Evolutionary conservation across 305 asterid species (phyloP), one percentile per base, ranked within the genome.

Genomic region (Fraxinus baroniana): DNA sequence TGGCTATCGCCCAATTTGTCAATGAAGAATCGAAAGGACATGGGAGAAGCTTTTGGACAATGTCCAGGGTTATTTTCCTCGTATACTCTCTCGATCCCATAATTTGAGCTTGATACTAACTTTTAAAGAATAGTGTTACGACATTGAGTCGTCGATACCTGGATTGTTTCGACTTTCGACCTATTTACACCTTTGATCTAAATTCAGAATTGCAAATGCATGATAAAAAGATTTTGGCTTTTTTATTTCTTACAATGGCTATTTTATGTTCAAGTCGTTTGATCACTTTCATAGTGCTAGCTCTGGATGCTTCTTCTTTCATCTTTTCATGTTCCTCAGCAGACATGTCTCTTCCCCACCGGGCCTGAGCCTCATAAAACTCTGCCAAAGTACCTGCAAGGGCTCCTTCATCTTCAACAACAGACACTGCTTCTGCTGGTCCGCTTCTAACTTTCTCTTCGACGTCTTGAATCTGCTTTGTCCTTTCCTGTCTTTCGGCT

Each of bases 341-440:
- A 82, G 99, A 90, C 79, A 91, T 81, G 33, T 91, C 91, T 62
- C 86, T 82, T 82, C 98, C 98, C 99, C 99, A 94, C 81, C 90
- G 92, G 9, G 94, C 93, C 89, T 92, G 95, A 75, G 98, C 98
- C 89, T 94, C 98, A 75, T 96, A 94, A 89, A 94, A 96, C 89
- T 96, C 98, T 6, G 97, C 97, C 87, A 96, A 89, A 79, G 98
- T 90, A 88, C 99, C 98, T 17, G 92, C 98, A 79, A 86, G 85
- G 70, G 94, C 91, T 83, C 84, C 92, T 86, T 88, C 91, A 81
- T 84, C 94, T 78, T 87, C 93, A 87, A 74, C 92, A 87, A 74
- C 82, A 8, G 90, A 85, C 62, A 66, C 75, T 66, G 90, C 80
- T 17, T 78, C 68, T 39, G 78, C 81, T 78, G 89, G 88, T 82